Conservation (phyloP, 192 early-diverging fungal genomes). For the Backusella sp. region DNA sequence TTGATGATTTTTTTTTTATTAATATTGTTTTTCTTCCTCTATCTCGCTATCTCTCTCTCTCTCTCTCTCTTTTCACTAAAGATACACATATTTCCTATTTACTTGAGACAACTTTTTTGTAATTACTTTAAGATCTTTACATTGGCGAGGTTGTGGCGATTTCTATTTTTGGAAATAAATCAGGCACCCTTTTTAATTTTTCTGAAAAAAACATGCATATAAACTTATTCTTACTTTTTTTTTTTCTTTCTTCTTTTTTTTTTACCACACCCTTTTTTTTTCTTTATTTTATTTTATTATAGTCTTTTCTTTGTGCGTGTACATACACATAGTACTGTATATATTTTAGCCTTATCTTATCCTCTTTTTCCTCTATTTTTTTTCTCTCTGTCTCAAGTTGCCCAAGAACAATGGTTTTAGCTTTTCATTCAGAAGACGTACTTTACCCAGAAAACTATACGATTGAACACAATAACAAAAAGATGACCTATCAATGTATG, state of each 20-base stretch:
- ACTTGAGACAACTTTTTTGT: background rate
- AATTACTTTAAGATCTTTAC: background rate
- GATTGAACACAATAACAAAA: conserved; percentile 25
- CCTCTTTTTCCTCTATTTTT: background rate
- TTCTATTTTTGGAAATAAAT: background rate
- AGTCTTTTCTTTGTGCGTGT: background rate
- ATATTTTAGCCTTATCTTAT: background rate
- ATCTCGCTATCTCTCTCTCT: background rate
- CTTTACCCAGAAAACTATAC: conserved; percentile 32
- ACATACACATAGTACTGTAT: background rate
- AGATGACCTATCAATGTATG: conserved; percentile 37
- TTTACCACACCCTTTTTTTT: background rate
- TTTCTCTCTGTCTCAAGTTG: background rate
- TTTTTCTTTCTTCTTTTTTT: background rate
- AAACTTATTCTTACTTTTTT: background rate
- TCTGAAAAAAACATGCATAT: background rate
- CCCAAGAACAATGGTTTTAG: background rate
- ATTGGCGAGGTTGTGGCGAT: background rate
- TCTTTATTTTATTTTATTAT: background rate
- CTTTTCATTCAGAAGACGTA: background rate
- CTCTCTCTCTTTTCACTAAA: background rate
- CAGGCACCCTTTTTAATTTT: background rate
- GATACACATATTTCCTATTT: background rate
- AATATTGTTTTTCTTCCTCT: background rate
- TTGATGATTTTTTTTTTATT: background rate